Base-by-base conservation (phyloP, 1,139 yeast species). In the Candida sp. region DNA sequence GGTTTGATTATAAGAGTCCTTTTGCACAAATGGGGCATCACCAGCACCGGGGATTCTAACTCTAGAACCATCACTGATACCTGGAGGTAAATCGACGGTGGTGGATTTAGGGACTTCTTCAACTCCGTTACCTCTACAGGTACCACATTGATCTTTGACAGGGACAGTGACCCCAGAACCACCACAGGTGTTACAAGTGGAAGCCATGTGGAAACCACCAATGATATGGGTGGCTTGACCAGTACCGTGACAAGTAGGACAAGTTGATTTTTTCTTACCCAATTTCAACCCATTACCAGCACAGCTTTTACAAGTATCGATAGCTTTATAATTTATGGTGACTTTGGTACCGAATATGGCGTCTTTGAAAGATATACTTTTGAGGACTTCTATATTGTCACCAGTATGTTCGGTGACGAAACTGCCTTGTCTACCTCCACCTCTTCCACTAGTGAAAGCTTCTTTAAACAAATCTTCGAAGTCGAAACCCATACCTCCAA, bases 121-220 rank as follows among this genome's bases (percentile, higher is more conserved):
- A 8, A 88, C 96, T 45, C 99, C 99, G 51, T 86, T 84, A 43
- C 98, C 97, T 51, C 83, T 91, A 68, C 99, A 93, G 0, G 83
- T 65, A 2, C 64, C 61, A 74, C 99, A 93, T 48, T 82, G 81
- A 56, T 90, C 91, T 15, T 74, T 69, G 35, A 79, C 72, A 39
- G 84, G 79, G 42, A 90, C 82, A 4, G 75, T 75, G 2, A 89
- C 95, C 43, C 99, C 99, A 4, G 87, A 71, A 37, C 99, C 99
- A 41, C 77, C 82, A 75, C 99, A 93, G 1, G 84, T 71, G 43
- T 77, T 77, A 75, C 99, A 93, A 11, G 97, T 89, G 3, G 96
- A 84, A 2, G 96, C 84, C 97, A 95, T 90, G 57, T 91, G 97
- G 79, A 93, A 95, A 0, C 98, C 98, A 7, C 96, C 97, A 62